Evolutionary conservation across 2,329 filamentous ascomycete genomes (phyloP).

Genomic region (Tolypocladium capitatum): DNA sequence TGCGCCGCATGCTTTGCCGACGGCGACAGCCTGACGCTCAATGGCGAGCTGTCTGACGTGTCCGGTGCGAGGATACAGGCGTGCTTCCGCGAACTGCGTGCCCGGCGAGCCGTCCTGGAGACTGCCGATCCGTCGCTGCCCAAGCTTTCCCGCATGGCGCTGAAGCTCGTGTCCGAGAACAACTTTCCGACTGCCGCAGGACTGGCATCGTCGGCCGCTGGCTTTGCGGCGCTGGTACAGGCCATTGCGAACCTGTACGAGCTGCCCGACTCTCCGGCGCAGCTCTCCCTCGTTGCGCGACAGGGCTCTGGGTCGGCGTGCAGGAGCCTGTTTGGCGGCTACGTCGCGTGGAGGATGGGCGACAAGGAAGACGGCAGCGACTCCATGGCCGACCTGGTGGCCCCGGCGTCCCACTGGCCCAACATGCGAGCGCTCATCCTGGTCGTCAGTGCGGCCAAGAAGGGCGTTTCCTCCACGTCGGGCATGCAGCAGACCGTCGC

Average conservation of each 20-base stretch:
- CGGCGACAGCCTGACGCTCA: conserved; percentile 66
- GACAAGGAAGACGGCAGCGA: conserved; percentile 65
- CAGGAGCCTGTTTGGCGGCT: conserved; percentile 84
- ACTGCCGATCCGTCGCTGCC: conserved; percentile 59
- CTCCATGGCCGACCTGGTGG: conserved; percentile 78
- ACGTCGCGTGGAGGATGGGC: conserved; percentile 88
- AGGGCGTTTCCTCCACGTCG: conserved; percentile 81
- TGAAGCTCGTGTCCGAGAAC: conserved; percentile 89
- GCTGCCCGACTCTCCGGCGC: conserved; percentile 65
- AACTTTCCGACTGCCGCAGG: conserved; percentile 98
- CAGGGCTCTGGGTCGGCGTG: conserved; percentile 94
- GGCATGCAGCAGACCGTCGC: conserved; percentile 97
- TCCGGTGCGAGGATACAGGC: conserved; percentile 84
- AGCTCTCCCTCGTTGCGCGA: conserved; percentile 77
- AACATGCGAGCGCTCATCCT: conserved; percentile 86
- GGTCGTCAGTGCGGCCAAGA: conserved; percentile 87
- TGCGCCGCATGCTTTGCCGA: conserved; percentile 61
- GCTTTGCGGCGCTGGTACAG: conserved; percentile 59
- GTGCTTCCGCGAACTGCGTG: conserved; percentile 76
- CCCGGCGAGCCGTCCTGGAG: conserved; percentile 66
- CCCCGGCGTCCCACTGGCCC: conserved; percentile 83
- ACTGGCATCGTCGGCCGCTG: conserved; percentile 59
- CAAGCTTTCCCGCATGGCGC: conserved; percentile 61
- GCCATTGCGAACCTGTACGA: conserved; percentile 88
- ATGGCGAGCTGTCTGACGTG: conserved; percentile 71